These are phyloP conservation scores for Rhodocollybia butyracea DNA, from an alignment of 768 basidiomycete genomes.

Conservation along the genomic window DNA sequence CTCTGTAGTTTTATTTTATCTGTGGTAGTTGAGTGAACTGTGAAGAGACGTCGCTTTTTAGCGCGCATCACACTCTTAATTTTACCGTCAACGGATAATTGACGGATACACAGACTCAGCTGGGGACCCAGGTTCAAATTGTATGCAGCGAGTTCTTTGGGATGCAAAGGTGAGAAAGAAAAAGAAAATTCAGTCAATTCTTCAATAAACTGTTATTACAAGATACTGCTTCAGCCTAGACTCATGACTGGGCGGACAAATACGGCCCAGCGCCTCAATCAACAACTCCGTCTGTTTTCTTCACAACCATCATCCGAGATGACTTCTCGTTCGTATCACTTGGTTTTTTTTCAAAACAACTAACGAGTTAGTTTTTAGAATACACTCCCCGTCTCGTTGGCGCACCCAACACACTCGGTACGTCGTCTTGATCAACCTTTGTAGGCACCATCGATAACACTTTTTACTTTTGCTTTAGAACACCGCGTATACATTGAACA, in stretches of 20 bases:
- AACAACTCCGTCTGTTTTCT: slow-evolving; percentile 59
- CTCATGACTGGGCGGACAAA: slow-evolving; percentile 25
- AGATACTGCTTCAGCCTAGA: not conserved
- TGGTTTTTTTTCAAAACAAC: slow-evolving; percentile 13
- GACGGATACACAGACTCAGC: no score
- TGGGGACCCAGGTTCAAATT: slow-evolving; percentile 4
- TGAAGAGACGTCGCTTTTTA: no score
- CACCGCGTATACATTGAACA: slow-evolving; percentile 95
- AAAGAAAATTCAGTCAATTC: no score
- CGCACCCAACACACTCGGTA: slow-evolving; percentile 92
- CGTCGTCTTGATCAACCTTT: slow-evolving; percentile 19
- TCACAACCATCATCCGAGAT: slow-evolving; percentile 38
- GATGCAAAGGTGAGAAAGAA: slow-evolving; percentile 6
- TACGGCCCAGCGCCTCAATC: slow-evolving; percentile 53
- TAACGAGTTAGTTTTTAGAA: slow-evolving; percentile 35
- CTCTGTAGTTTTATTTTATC: no score
- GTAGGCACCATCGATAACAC: slow-evolving; percentile 10
- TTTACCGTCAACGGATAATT: no score
- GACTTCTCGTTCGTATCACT: slow-evolving; percentile 46
- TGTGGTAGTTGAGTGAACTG: no score
- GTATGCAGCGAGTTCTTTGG: slow-evolving; percentile 3
- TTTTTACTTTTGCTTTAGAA: slow-evolving; percentile 51
- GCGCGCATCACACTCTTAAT: no score
- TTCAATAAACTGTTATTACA: slow-evolving; percentile 2
- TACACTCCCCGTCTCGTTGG: slow-evolving; percentile 78